Percentiles rank a stretch among this genome's conserved stretches.
These are phyloP conservation scores for Ceratocystiopsis sp. DNA, from an alignment of 2,329 filamentous ascomycete species.

Conservation along the genomic window DNA sequence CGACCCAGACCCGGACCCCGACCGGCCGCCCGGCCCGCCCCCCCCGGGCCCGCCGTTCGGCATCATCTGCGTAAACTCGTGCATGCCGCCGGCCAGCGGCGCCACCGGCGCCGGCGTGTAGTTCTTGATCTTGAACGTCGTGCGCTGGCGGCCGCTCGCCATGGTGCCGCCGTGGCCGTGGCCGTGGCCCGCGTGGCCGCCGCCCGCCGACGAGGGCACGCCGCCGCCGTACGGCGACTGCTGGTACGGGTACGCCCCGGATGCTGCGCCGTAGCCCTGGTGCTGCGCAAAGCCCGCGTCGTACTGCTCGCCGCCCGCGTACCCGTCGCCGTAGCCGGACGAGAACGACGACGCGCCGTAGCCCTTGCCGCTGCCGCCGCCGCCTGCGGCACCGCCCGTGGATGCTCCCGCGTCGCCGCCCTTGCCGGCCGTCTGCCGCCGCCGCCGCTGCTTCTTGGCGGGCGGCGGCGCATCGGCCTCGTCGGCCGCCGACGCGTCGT, in stretches of 20 bases:
- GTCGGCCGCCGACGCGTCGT: background rate
- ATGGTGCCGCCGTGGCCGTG: constrained; percentile 3
- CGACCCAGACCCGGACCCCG: background rate
- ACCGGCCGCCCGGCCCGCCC: background rate
- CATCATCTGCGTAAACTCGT: constrained; percentile 10
- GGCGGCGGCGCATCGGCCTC: constrained; percentile 1
- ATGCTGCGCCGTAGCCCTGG: background rate
- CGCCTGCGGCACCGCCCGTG: no score
- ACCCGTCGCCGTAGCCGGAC: background rate
- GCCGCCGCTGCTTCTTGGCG: constrained; percentile 12
- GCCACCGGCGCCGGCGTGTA: constrained; percentile 11
- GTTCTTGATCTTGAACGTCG: constrained; percentile 20
- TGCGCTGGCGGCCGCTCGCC: constrained; percentile 9
- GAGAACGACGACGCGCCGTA: no score
- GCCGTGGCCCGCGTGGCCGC: background rate
- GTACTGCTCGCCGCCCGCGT: no score
- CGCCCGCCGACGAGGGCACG: background rate
- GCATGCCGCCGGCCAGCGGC: constrained; percentile 6
- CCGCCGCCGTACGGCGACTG: constrained; percentile 1
- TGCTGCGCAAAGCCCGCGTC: no score
- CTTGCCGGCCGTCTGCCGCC: background rate
- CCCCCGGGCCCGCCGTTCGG: background rate
- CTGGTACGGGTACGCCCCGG: background rate
- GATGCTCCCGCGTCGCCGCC: no score
- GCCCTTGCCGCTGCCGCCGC: no score